These are phyloP conservation scores for Thuja plicata DNA, from an alignment of 83 land plant species.

Conservation along the genomic window DNA sequence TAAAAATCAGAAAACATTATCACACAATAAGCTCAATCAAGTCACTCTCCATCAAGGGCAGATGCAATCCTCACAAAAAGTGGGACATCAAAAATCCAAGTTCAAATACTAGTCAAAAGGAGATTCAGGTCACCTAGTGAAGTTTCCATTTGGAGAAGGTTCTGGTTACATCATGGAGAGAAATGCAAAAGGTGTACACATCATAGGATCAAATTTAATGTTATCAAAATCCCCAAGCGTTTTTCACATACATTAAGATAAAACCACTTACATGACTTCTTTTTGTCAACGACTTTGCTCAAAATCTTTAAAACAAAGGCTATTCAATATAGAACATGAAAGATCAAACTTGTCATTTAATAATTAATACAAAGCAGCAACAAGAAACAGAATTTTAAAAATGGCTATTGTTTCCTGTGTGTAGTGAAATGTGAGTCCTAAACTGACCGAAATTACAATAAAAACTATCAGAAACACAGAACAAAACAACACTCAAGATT, in stretches of 20 bases:
- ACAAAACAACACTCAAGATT: no score
- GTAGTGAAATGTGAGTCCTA: no score
- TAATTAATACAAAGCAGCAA: background rate
- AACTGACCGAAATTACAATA: no score
- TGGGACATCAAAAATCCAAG: background rate
- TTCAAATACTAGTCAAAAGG: background rate
- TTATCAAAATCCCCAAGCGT: background rate
- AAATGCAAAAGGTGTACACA: background rate
- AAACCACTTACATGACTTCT: background rate
- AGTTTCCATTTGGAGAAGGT: background rate
- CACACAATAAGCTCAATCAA: background rate
- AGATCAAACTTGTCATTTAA: no score
- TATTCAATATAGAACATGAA: background rate
- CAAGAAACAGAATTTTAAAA: background rate
- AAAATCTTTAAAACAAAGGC: background rate
- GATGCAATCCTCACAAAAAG: background rate
- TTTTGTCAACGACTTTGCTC: background rate
- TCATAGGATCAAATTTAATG: background rate
- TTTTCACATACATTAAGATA: background rate
- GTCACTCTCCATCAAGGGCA: background rate
- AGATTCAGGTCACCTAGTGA: background rate
- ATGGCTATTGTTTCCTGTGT: background rate
- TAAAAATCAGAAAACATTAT: background rate
- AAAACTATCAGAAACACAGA: no score
- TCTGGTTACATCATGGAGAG: background rate